Evolutionary conservation across 2,329 filamentous ascomycete genomes (phyloP).

Genomic region (Xylaria sp.): DNA sequence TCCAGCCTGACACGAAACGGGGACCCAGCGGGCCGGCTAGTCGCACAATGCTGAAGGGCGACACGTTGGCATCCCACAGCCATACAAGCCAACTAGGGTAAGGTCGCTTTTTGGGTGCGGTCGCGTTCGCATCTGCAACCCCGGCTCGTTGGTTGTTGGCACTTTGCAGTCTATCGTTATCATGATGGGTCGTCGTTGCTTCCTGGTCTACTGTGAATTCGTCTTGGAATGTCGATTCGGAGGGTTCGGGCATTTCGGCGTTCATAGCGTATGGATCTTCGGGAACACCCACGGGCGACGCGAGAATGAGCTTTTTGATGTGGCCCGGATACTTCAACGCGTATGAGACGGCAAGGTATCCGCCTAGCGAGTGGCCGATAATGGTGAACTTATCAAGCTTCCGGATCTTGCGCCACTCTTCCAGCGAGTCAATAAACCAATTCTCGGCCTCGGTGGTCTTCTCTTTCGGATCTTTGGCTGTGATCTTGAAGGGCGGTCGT

Average conservation of each 20-base stretch:
- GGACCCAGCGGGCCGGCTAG: slow-evolving; percentile 89
- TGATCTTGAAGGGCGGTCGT: slow-evolving; percentile 82
- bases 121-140: slow-evolving; percentile 41
- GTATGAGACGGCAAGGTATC: slow-evolving; percentile 94
- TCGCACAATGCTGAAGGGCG: slow-evolving; percentile 89
- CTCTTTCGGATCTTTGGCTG: slow-evolving; percentile 77
- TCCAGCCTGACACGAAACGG: slow-evolving; percentile 93
- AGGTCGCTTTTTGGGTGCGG: slow-evolving; percentile 54
- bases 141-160: slow-evolving; percentile 42
- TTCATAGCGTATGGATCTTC: slow-evolving; percentile 90
- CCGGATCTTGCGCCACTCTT: slow-evolving; percentile 90
- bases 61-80: slow-evolving; percentile 96
- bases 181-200: slow-evolving; percentile 36
- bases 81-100: slow-evolving; percentile 87
- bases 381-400: slow-evolving; percentile 94
- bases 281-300: slow-evolving; percentile 91
- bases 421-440: slow-evolving; percentile 95
- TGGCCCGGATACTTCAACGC: slow-evolving; percentile 94
- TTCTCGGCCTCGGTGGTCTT: slow-evolving; percentile 89
- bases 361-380: slow-evolving; percentile 89
- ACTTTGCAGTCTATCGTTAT: slow-evolving; percentile 47
- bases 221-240: slow-evolving; percentile 72
- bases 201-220: slow-evolving; percentile 81
- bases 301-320: slow-evolving; percentile 94
- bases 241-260: slow-evolving; percentile 78